phyloP scores from a whole-genome alignment of 2,329 filamentous ascomycete genomes.

The Fusarium buxicola region DNA sequence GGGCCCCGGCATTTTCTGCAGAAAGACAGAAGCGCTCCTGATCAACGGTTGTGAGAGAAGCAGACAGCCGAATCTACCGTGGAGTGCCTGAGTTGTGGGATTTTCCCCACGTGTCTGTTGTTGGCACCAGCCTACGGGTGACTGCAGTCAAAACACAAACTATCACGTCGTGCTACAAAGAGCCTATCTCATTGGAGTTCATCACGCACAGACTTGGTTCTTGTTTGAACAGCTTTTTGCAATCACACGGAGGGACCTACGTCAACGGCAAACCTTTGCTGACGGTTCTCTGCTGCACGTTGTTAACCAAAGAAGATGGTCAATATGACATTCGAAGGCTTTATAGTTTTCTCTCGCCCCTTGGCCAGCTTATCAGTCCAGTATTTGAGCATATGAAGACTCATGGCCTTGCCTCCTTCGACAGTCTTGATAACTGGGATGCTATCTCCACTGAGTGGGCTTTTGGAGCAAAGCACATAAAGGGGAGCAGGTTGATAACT shows the following conservation, averaged over 20 bases:
- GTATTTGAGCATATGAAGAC: neutral
- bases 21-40: too few relatives aligned
- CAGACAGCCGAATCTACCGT: neutral
- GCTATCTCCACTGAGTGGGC: neutral
- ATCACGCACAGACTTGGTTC: neutral
- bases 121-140: neutral
- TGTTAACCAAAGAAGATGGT: neutral
- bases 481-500: neutral
- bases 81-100: neutral
- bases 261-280: neutral
- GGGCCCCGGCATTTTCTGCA: neutral
- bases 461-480: accelerated
- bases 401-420: too few relatives aligned
- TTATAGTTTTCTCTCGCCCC: neutral
- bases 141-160: neutral
- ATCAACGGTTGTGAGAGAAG: accelerated
- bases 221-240: neutral
- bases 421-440: too few relatives aligned
- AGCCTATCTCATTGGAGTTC: neutral
- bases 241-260: neutral
- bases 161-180: neutral
- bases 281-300: neutral
- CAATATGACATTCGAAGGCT: neutral
- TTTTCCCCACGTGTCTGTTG: neutral
- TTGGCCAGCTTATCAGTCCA: neutral